phyloP scores from a whole-genome alignment of 768 basidiomycete genomes.

The Hydnomerulius pinastri region DNA sequence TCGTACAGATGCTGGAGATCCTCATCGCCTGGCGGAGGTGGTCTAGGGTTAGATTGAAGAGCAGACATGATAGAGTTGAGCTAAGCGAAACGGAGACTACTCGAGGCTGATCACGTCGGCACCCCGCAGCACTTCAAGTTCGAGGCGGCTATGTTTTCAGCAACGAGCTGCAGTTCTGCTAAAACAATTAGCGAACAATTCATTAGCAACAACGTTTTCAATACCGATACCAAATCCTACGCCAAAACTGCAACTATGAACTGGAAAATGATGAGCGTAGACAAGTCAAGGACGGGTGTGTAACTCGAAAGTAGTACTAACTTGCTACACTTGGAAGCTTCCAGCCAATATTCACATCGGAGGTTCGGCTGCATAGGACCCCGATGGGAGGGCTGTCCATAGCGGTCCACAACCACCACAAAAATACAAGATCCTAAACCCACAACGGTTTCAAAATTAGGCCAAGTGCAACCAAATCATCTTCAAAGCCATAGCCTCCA shows the following conservation, averaged over 20 bases:
- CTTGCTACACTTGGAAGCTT: too few relatives aligned
- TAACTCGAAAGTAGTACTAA: too few relatives aligned
- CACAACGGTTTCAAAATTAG: too few relatives aligned
- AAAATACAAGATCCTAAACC: too few relatives aligned
- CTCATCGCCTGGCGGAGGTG: conserved; percentile 57
- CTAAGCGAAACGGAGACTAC: not conserved
- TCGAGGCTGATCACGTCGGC: conserved; percentile 8
- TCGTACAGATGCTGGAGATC: conserved; percentile 76
- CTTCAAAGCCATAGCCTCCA: too few relatives aligned
- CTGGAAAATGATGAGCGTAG: not conserved
- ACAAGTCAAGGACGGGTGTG: not conserved
- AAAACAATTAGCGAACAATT: too few relatives aligned
- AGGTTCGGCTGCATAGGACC: too few relatives aligned
- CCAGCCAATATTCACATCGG: too few relatives aligned
- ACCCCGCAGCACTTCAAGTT: not conserved
- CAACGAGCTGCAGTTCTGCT: too few relatives aligned
- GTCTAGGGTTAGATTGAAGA: conserved; percentile 34
- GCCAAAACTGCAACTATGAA: not conserved
- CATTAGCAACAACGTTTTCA: not conserved
- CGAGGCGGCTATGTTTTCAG: not conserved
- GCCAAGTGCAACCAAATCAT: too few relatives aligned
- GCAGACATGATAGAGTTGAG: conserved; percentile 35
- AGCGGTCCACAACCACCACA: too few relatives aligned
- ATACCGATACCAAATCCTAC: conserved; percentile 6
- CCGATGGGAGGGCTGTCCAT: too few relatives aligned